A percentile compares a stretch with the other conserved stretches of the same genome.
phyloP scores from a whole-genome alignment of 1,284 basidiomycete species.

The Ustilago loliicola region DNA sequence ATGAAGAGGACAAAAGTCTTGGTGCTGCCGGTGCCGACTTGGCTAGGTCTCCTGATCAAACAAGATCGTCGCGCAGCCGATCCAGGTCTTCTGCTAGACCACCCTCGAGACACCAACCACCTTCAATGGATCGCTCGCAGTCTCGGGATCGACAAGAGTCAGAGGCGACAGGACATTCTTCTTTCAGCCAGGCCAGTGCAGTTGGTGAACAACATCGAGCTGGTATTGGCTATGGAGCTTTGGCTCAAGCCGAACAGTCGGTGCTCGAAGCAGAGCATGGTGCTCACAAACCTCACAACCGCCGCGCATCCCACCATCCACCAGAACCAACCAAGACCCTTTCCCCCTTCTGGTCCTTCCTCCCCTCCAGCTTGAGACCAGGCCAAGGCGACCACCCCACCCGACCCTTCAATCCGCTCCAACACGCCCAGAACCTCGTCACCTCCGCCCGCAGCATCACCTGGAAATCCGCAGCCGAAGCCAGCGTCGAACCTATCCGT shows the following conservation, averaged over 20 bases:
- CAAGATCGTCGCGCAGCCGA: slow-evolving; percentile 18
- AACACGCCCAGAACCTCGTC: slow-evolving; percentile 22
- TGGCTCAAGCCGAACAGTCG: slow-evolving; percentile 59
- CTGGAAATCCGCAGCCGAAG: slow-evolving; percentile 49
- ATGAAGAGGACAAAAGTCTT: slow-evolving; percentile 26
- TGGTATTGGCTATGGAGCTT: slow-evolving; percentile 57
- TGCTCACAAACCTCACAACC: slow-evolving; percentile 6
- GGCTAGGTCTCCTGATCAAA: background rate
- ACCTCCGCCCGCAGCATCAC: slow-evolving; percentile 46
- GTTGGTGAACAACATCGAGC: slow-evolving; percentile 40
- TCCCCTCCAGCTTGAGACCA: slow-evolving; percentile 41
- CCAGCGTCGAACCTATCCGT: slow-evolving; percentile 59
- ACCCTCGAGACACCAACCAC: slow-evolving; percentile 1
- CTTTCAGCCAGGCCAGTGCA: slow-evolving; percentile 39
- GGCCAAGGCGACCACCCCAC: slow-evolving; percentile 32
- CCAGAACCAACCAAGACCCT: slow-evolving; percentile 36
- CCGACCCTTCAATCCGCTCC: slow-evolving; percentile 14
- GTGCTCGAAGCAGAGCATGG: slow-evolving; percentile 33
- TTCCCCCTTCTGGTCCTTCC: slow-evolving; percentile 38
- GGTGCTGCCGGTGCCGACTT: slow-evolving; percentile 6
- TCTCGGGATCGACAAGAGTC: slow-evolving; percentile 31
- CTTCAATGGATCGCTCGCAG: slow-evolving; percentile 26
- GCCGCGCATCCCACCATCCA: slow-evolving; percentile 38
- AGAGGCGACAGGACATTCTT: slow-evolving; percentile 34
- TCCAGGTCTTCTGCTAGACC: slow-evolving; percentile 30